phyloP scores from a whole-genome alignment of 495 filamentous ascomycete species.

The Schizothecium vesticola region DNA sequence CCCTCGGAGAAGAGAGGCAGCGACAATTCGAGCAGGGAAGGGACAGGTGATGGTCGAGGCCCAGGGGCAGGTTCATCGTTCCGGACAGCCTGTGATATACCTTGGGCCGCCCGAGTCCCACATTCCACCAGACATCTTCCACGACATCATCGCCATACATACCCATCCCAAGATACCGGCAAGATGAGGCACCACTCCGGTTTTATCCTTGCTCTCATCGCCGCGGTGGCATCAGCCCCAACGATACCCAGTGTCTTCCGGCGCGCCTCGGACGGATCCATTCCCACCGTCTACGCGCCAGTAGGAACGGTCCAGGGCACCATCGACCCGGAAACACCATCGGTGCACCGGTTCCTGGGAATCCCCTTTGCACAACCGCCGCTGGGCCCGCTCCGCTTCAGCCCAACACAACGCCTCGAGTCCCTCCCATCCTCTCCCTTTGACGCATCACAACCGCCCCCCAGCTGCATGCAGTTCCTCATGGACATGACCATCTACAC shows the following conservation, averaged over 20 bases:
- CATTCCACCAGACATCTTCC: neutral
- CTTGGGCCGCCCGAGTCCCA: neutral
- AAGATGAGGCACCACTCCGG: neutral
- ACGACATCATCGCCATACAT: neutral
- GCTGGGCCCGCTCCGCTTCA: slow-evolving; percentile 43
- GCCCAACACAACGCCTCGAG: slow-evolving; percentile 16
- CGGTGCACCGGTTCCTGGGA: slow-evolving; percentile 44
- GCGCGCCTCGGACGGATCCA: neutral
- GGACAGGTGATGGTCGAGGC: neutral
- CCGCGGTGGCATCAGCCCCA: neutral
- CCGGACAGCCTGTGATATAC: neutral
- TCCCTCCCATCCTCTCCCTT: slow-evolving; percentile 10
- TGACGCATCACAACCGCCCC: slow-evolving; percentile 13
- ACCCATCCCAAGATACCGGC: neutral
- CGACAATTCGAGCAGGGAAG: neutral
- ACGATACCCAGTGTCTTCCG: neutral
- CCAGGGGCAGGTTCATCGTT: neutral
- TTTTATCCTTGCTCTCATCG: neutral
- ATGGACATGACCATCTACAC: slow-evolving; percentile 14
- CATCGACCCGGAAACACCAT: slow-evolving; percentile 3
- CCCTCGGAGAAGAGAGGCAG: neutral
- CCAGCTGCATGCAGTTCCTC: slow-evolving; percentile 23
- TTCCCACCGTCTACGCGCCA: slow-evolving; percentile 7
- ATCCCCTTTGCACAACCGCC: slow-evolving; percentile 53
- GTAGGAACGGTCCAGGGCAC: slow-evolving; percentile 16